phyloP scores from a whole-genome alignment of 192 early-diverging fungal species.

The Backusella circina region DNA sequence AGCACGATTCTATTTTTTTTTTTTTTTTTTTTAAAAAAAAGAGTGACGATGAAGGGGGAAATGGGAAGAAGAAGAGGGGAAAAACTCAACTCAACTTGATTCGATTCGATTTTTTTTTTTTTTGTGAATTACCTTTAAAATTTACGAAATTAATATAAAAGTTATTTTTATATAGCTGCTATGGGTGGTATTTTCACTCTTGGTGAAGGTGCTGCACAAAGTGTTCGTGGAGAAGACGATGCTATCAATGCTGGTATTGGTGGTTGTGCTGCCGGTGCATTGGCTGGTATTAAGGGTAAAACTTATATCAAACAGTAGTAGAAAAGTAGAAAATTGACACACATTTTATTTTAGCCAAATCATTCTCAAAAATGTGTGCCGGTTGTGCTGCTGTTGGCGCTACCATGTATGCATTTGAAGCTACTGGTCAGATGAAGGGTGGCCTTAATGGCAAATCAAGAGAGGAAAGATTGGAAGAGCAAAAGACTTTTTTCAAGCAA shows the following conservation, averaged over 20 bases:
- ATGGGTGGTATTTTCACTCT: slow-evolving; percentile 78
- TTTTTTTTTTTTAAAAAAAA: too few species aligned
- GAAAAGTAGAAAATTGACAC: not conserved
- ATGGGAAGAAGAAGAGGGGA: not conserved
- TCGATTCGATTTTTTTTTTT: not conserved
- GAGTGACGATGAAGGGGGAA: not conserved
- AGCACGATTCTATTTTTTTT: too few species aligned
- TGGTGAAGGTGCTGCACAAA: slow-evolving; percentile 52
- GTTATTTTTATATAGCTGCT: slow-evolving; percentile 55
- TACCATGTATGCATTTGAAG: slow-evolving; percentile 65
- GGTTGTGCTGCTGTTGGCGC: slow-evolving; percentile 62
- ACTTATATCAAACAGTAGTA: not conserved
- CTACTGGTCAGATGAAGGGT: slow-evolving; percentile 56
- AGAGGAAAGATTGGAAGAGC: slow-evolving; percentile 40
- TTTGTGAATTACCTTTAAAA: not conserved
- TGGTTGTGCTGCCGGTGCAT: slow-evolving; percentile 69
- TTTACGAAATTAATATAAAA: not conserved
- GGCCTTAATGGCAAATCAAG: slow-evolving; percentile 35
- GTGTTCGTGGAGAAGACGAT: slow-evolving; percentile 66
- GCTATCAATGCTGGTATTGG: slow-evolving; percentile 66
- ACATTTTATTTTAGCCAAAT: slow-evolving; percentile 33
- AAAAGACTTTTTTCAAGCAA: slow-evolving; percentile 41
- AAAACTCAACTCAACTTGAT: not conserved
- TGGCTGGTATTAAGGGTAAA: slow-evolving; percentile 56
- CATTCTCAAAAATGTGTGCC: slow-evolving; percentile 58